Percentiles rank a stretch among this genome's conserved stretches.
Evolutionary conservation across 495 filamentous ascomycete genomes (phyloP).

Genomic region (Hypoxylon crocopeplum): DNA sequence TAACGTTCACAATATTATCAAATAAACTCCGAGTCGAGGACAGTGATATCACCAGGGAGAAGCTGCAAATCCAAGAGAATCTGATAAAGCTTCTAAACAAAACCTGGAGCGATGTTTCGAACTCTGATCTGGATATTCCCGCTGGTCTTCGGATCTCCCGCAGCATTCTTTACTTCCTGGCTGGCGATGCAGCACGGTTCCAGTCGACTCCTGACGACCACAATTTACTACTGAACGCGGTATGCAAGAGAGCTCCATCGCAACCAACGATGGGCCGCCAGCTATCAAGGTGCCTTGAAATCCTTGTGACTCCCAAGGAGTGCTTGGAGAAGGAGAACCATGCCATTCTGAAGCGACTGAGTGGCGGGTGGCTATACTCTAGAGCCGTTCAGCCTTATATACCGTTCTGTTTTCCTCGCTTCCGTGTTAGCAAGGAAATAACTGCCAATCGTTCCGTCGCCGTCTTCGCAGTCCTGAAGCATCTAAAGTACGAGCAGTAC

Average conservation of each 20-base stretch:
- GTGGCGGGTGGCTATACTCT: constrained; percentile 36
- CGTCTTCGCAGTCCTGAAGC: constrained; percentile 46
- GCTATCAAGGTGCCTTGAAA: constrained; percentile 41
- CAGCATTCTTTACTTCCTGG: constrained; percentile 38
- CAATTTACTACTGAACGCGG: constrained; percentile 25
- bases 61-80: constrained; percentile 5
- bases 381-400: constrained; percentile 29
- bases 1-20: constrained; percentile 27
- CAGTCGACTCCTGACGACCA: constrained; percentile 8
- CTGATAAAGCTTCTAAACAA: constrained; percentile 4
- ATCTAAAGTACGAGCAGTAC: constrained; percentile 51
- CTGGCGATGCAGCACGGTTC: constrained; percentile 37
- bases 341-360: constrained; percentile 30
- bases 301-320: constrained; percentile 44
- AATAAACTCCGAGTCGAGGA: constrained; percentile 35
- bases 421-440: constrained; percentile 9
- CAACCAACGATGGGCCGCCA: constrained; percentile 32
- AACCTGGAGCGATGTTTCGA: background rate
- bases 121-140: background rate
- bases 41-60: background rate
- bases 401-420: constrained; percentile 25
- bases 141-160: constrained; percentile 19
- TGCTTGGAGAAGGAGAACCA: constrained; percentile 44
- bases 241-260: constrained; percentile 20
- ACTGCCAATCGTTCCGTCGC: constrained; percentile 34